Evolutionary conservation across 75 land plant species (phyloP).

Genomic region (Gnetum montanum): DNA sequence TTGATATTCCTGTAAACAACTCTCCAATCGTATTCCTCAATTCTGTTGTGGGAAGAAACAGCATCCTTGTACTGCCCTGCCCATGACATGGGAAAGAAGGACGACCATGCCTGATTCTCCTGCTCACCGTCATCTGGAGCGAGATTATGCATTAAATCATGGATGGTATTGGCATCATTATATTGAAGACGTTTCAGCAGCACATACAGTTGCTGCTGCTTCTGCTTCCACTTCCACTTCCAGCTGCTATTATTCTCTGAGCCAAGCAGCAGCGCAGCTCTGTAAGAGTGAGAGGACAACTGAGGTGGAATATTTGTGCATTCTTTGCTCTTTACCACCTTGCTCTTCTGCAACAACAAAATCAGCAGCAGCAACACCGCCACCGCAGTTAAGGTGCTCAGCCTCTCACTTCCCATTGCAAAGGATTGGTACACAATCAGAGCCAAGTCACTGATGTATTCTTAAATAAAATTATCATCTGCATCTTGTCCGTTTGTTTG

Average conservation of each 20-base stretch:
- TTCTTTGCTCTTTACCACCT: constrained; percentile 31
- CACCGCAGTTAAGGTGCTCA: too few species aligned
- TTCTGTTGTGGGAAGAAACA: not conserved
- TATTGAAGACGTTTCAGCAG: too few species aligned
- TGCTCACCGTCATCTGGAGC: not conserved
- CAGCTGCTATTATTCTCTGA: constrained; percentile 20
- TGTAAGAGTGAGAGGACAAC: constrained; percentile 49
- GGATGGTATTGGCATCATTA: too few species aligned
- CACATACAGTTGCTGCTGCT: too few species aligned
- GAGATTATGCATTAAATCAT: constrained; percentile 4
- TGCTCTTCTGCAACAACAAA: too few species aligned
- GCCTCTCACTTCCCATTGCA: too few species aligned
- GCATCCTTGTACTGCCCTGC: not conserved
- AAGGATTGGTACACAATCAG: too few species aligned
- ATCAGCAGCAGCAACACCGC: too few species aligned
- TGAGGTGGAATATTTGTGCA: constrained; percentile 63
- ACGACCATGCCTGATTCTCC: constrained; percentile 22
- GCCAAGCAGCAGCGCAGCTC: constrained; percentile 28
- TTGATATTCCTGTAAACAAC: not conserved
- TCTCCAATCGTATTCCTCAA: constrained; percentile 1
- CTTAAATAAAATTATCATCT: too few species aligned
- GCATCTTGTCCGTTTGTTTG: too few species aligned
- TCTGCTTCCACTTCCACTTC: constrained; percentile 22
- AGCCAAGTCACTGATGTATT: too few species aligned
- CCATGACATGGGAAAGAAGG: constrained; percentile 10